Evolutionary conservation across 2,329 filamentous ascomycete species (phyloP).

Genomic region (Ascochyta viciae-villosae): DNA sequence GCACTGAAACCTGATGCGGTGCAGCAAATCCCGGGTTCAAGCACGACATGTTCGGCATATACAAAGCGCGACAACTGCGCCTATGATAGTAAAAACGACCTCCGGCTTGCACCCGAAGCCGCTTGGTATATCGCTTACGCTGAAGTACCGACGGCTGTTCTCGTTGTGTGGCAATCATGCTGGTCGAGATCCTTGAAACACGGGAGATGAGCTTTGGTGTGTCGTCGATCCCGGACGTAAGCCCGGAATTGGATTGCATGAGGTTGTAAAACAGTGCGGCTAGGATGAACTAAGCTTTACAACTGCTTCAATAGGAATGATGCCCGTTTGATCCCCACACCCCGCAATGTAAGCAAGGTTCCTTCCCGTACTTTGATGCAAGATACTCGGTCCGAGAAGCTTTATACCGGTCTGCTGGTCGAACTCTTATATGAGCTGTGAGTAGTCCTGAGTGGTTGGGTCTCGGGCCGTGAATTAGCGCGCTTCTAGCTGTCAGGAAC

Average conservation of each 20-base stretch:
- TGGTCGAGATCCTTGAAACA: slow-evolving; percentile 9
- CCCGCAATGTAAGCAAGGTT: slow-evolving; percentile 10
- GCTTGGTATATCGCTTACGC: slow-evolving; percentile 1
- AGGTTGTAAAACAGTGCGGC: slow-evolving; percentile 2
- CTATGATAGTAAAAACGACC: slow-evolving; percentile 3
- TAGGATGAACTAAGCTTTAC: slow-evolving; percentile 9
- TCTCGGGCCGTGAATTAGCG: slow-evolving; percentile 14
- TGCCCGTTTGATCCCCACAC: slow-evolving; percentile 12
- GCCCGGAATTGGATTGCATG: not conserved
- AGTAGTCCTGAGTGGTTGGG: slow-evolving; percentile 2
- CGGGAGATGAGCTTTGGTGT: slow-evolving; percentile 11
- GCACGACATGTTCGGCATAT: slow-evolving; percentile 7
- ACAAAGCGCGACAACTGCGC: slow-evolving; percentile 1
- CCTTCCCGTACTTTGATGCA: slow-evolving; percentile 9
- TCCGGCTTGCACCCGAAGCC: slow-evolving; percentile 1
- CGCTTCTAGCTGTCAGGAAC: slow-evolving; percentile 14
- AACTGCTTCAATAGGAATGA: slow-evolving; percentile 9
- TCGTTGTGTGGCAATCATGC: slow-evolving; percentile 1
- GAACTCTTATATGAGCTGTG: not conserved
- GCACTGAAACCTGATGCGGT: slow-evolving; percentile 5
- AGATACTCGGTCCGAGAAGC: slow-evolving; percentile 18
- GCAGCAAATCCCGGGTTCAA: not conserved
- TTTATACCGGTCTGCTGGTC: slow-evolving; percentile 2
- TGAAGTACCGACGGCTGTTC: slow-evolving; percentile 2
- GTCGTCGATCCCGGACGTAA: slow-evolving; percentile 13